Evolutionary conservation across 352 stramenopile genomes (phyloP).

Genomic region (Pythium sukuiense): DNA sequence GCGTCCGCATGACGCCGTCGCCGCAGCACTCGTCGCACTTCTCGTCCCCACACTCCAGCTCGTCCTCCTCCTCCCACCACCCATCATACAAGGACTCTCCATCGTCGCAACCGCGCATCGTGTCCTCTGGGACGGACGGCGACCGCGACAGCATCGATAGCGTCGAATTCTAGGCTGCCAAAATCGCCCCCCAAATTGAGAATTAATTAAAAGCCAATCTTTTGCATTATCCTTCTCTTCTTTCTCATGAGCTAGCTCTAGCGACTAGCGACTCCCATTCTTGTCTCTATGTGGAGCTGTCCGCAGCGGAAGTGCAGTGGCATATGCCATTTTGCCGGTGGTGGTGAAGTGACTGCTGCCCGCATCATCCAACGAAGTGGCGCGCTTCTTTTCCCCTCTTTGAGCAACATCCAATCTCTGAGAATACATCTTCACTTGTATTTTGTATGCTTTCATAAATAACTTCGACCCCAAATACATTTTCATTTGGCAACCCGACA

Average conservation of each 20-base stretch:
- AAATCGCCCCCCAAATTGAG: background rate
- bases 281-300: background rate
- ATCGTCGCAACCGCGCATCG: background rate
- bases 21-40: background rate
- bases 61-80: background rate
- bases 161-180: background rate
- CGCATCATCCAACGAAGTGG: constrained; percentile 9
- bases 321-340: background rate
- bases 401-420: background rate
- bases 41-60: background rate
- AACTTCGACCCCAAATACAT: background rate
- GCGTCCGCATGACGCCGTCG: background rate
- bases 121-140: background rate
- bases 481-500: background rate
- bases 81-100: background rate
- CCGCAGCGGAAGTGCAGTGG: background rate
- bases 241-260: no score
- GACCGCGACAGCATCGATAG: background rate
- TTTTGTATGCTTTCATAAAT: background rate
- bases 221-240: background rate
- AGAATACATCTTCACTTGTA: background rate
- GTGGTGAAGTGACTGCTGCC: constrained; percentile 2
- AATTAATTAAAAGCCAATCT: background rate
- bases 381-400: background rate
- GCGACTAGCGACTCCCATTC: no score